Percentiles rank a stretch among this genome's conserved stretches.
These are phyloP conservation scores for Xylaria sp. DNA, from an alignment of 2,329 filamentous ascomycete genomes.

Conservation along the genomic window DNA sequence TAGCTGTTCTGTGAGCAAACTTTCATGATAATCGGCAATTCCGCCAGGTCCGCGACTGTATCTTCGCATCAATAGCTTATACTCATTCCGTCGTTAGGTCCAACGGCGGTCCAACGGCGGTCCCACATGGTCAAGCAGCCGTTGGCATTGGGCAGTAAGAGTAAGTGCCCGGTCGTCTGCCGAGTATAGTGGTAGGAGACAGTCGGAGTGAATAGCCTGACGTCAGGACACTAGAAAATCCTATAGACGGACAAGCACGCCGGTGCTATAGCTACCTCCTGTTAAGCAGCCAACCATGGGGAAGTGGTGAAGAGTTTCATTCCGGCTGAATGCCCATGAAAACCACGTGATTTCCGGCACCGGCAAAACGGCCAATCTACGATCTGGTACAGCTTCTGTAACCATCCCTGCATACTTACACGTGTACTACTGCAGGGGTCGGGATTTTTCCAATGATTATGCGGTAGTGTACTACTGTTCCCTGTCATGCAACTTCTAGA, in stretches of 20 bases:
- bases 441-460: conserved; percentile 3
- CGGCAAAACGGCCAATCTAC: conserved; percentile 11
- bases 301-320: neutral
- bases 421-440: conserved; percentile 13
- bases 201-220: neutral
- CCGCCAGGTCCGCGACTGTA: neutral
- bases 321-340: neutral
- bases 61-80: neutral
- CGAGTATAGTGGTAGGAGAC: neutral
- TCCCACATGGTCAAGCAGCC: neutral
- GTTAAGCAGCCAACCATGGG: neutral
- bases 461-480: neutral
- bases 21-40: too few species aligned
- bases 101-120: neutral
- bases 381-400: conserved; percentile 11
- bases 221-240: neutral
- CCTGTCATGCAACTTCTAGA: conserved; percentile 15
- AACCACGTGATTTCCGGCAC: conserved; percentile 14
- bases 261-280: neutral
- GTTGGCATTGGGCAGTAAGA: too few species aligned
- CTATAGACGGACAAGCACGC: neutral
- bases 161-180: neutral
- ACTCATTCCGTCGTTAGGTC: neutral
- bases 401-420: conserved; percentile 23
- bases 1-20: neutral